A percentile compares a stretch with the other conserved stretches of the same genome.
Conservation (phyloP, 768 basidiomycete species). For the Podaxis sp. region DNA sequence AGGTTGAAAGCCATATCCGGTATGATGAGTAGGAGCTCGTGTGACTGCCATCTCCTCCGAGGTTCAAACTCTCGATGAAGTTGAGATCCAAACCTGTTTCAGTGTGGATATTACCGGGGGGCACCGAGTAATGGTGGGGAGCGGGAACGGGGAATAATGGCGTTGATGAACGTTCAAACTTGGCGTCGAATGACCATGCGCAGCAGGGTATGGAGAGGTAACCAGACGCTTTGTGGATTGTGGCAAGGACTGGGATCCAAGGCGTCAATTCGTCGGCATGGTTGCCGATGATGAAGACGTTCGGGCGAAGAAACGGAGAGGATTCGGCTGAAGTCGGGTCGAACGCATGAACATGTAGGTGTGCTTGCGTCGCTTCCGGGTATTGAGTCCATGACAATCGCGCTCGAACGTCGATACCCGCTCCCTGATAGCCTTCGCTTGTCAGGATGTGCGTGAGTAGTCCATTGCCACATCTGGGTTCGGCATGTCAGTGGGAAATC, state of each 20-base stretch:
- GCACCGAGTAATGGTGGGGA: not conserved
- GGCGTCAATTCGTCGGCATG: constrained; percentile 97
- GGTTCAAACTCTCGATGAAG: constrained; percentile 39
- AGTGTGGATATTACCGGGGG: not conserved
- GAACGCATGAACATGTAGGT: constrained; percentile 65
- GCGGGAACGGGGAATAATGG: constrained; percentile 24
- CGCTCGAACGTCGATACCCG: constrained; percentile 82
- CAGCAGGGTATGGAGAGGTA: constrained; percentile 91
- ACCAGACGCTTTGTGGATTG: constrained; percentile 53
- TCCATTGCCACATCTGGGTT: constrained; percentile 82
- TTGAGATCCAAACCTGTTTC: constrained; percentile 12
- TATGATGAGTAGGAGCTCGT: constrained; percentile 77
- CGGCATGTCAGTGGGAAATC: not conserved
- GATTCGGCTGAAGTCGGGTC: constrained; percentile 43
- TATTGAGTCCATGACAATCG: constrained; percentile 84
- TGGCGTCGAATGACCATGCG: constrained; percentile 72
- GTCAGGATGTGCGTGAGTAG: constrained; percentile 84
- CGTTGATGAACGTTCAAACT: constrained; percentile 49
- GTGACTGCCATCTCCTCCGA: constrained; percentile 58
- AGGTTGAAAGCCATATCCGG: constrained; percentile 78
- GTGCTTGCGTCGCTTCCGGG: constrained; percentile 53
- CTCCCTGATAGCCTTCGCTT: constrained; percentile 79
- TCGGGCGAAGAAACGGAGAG: constrained; percentile 30
- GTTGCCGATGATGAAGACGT: constrained; percentile 84
- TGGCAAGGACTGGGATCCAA: constrained; percentile 84